Evolutionary conservation across 768 basidiomycete genomes (phyloP).

Genomic region (Kwoniella mangroviensis): DNA sequence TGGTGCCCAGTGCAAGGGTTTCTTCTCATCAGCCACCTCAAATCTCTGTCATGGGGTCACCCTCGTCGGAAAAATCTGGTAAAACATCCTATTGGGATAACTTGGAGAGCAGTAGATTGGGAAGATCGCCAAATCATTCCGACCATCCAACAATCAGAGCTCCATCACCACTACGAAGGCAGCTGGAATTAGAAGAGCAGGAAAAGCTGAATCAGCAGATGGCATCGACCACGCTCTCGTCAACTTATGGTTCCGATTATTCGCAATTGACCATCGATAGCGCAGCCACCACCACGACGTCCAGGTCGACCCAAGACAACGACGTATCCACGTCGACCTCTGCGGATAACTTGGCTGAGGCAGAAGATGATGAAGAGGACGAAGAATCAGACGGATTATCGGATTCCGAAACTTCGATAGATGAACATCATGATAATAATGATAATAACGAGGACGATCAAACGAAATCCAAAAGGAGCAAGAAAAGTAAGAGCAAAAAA

Average conservation of each 20-base stretch:
- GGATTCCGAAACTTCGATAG: constrained; percentile 37
- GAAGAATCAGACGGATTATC: constrained; percentile 41
- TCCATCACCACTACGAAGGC: constrained; percentile 44
- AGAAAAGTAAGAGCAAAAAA: constrained; percentile 19
- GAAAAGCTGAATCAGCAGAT: not conserved
- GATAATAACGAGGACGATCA: constrained; percentile 1
- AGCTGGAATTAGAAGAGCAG: constrained; percentile 26
- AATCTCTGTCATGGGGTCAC: constrained; percentile 8
- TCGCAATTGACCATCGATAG: constrained; percentile 11
- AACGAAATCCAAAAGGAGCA: constrained; percentile 28
- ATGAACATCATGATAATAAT: constrained; percentile 26
- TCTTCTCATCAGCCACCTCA: constrained; percentile 6
- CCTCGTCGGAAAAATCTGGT: constrained; percentile 6
- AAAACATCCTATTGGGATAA: constrained; percentile 4
- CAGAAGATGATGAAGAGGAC: constrained; percentile 12
- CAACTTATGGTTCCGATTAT: constrained; percentile 3
- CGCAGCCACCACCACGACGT: constrained; percentile 5
- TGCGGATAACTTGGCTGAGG: constrained; percentile 23
- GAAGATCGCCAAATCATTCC: not conserved
- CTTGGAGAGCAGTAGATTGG: not conserved
- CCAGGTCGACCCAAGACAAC: constrained; percentile 7
- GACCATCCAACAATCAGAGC: constrained; percentile 19
- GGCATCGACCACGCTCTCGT: constrained; percentile 5
- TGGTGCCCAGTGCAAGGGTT: not conserved
- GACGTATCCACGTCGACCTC: not conserved